Conservation (phyloP, 2,329 filamentous ascomycete species). For the Aspergillus versicolor region DNA sequence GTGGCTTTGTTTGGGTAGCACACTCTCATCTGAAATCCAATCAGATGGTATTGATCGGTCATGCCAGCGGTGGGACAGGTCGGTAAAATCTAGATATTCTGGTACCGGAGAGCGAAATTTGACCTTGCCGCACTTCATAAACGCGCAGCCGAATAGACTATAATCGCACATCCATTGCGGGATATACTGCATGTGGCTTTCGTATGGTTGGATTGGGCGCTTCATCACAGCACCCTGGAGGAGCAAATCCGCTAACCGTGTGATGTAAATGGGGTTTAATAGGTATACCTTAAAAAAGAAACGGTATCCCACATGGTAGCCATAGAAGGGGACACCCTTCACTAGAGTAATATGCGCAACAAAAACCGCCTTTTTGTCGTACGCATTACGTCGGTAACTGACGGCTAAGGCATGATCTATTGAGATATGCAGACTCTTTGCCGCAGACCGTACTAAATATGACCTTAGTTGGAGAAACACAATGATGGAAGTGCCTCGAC, state of each 20-base stretch:
- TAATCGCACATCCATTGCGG: slow-evolving; percentile 98
- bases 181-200: slow-evolving; percentile 88
- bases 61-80: slow-evolving; percentile 72
- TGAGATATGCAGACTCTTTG: slow-evolving; percentile 74
- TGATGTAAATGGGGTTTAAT: slow-evolving; percentile 82
- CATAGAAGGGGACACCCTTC: slow-evolving; percentile 94
- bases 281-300: slow-evolving; percentile 95
- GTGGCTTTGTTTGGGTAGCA: slow-evolving; percentile 76
- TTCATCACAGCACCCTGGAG: slow-evolving; percentile 87
- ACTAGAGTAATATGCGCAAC: slow-evolving; percentile 89
- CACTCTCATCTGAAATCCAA: slow-evolving; percentile 60
- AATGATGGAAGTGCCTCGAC: slow-evolving; percentile 22
- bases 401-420: slow-evolving; percentile 88
- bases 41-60: slow-evolving; percentile 64
- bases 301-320: slow-evolving; percentile 87
- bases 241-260: slow-evolving; percentile 80
- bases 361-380: slow-evolving; percentile 67
- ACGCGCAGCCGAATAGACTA: slow-evolving; percentile 92
- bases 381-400: slow-evolving; percentile 75
- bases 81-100: slow-evolving; percentile 61
- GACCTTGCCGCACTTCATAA: slow-evolving; percentile 70
- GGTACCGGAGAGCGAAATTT: slow-evolving; percentile 77
- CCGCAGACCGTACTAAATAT: slow-evolving; percentile 68
- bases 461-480: not conserved
- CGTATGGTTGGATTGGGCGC: slow-evolving; percentile 81